These are phyloP conservation scores for Neurospora pannonica DNA, from an alignment of 495 filamentous ascomycete species.

Conservation along the genomic window DNA sequence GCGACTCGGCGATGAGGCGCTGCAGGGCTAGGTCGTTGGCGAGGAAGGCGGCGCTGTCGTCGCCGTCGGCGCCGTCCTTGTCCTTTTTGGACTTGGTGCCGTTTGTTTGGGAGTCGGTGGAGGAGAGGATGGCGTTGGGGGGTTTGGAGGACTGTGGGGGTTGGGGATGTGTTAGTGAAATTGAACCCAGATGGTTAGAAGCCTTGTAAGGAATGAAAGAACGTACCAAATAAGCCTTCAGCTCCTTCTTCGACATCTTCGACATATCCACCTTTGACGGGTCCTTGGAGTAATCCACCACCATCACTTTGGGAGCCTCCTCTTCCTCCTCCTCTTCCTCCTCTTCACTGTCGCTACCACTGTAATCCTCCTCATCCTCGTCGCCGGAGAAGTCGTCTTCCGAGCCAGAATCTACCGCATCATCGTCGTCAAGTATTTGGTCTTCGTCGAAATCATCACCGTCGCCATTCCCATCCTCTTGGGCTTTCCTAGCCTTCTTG, in stretches of 20 bases:
- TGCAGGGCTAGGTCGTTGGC: conserved; percentile 92
- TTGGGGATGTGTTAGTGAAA: conserved; percentile 27
- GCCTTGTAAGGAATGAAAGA: background rate
- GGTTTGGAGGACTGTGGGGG: conserved; percentile 34
- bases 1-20: conserved; percentile 80
- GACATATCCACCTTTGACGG: conserved; percentile 18
- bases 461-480: conserved; percentile 19
- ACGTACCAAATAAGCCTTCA: conserved; percentile 70
- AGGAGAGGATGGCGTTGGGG: conserved; percentile 21
- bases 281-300: conserved; percentile 51
- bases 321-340: conserved; percentile 14
- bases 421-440: background rate
- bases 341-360: background rate
- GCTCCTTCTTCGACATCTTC: conserved; percentile 54
- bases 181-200: background rate
- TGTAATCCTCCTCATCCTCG: conserved; percentile 22
- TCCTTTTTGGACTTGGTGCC: conserved; percentile 23
- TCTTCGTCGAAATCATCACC: conserved; percentile 22
- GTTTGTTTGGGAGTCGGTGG: conserved; percentile 9
- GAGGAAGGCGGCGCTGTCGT: conserved; percentile 46
- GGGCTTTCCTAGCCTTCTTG: conserved; percentile 9
- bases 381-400: conserved; percentile 57
- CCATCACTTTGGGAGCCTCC: conserved; percentile 35
- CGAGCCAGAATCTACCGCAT: conserved; percentile 27
- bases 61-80: conserved; percentile 29